Percentiles rank a stretch among this genome's conserved stretches.
Evolutionary conservation across 345 rosid genomes (phyloP).

Genomic region (Eucalyptus dawsonii): DNA sequence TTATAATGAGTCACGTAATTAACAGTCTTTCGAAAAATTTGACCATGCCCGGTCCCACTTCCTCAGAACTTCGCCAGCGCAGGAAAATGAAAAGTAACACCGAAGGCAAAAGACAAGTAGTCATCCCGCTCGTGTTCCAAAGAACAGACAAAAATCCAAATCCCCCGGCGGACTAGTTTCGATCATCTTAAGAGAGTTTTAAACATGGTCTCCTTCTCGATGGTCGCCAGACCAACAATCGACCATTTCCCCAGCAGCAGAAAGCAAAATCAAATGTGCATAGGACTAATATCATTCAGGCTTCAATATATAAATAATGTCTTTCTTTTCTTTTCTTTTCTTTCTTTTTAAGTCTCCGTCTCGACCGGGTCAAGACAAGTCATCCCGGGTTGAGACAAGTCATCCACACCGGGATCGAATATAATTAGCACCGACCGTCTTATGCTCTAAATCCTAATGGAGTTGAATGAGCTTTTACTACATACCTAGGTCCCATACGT

Average conservation of each 20-base stretch:
- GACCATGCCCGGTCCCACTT: background rate
- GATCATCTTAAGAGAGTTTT: background rate
- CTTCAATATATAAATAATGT: background rate
- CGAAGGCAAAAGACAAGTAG: background rate
- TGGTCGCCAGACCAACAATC: background rate
- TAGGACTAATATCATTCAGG: background rate
- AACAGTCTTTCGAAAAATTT: background rate
- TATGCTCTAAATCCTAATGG: background rate
- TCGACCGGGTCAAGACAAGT: background rate
- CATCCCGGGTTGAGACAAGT: background rate
- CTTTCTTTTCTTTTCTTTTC: background rate
- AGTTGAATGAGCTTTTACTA: background rate
- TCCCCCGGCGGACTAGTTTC: background rate
- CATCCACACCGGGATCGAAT: background rate
- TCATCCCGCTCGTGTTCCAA: background rate
- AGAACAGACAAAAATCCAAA: background rate
- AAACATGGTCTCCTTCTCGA: background rate
- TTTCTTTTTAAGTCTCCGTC: background rate
- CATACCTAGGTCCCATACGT: background rate
- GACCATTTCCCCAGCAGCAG: background rate
- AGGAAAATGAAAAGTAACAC: accelerated
- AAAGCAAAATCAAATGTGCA: background rate
- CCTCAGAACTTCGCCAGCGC: background rate
- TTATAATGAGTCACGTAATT: background rate
- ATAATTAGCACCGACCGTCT: background rate